Conservation (phyloP, 805 yeast genomes). For the Teunomyces stri region DNA sequence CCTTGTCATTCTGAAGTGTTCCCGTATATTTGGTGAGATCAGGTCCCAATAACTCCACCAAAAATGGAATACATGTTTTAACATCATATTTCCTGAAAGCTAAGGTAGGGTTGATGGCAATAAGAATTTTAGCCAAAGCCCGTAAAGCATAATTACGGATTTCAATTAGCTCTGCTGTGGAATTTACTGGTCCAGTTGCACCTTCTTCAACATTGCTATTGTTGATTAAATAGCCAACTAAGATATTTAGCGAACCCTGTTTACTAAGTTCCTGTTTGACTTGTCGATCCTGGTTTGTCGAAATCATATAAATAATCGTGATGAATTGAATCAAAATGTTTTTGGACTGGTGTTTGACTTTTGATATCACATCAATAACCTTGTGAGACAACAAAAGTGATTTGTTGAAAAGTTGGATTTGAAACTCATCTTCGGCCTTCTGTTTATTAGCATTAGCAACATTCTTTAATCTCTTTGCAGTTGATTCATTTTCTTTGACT, state of each 20-base stretch:
- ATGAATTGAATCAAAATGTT: conserved; percentile 24
- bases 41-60: conserved; percentile 46
- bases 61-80: conserved; percentile 46
- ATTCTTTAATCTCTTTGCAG: background rate
- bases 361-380: conserved; percentile 16
- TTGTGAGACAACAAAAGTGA: conserved; percentile 24
- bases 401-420: conserved; percentile 31
- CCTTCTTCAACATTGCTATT: conserved; percentile 19
- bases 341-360: conserved; percentile 15
- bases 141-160: conserved; percentile 34
- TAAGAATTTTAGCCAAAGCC: conserved; percentile 44
- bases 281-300: conserved; percentile 22
- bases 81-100: conserved; percentile 41
- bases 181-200: conserved; percentile 18
- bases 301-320: conserved; percentile 32
- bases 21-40: conserved; percentile 21
- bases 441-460: conserved; percentile 15
- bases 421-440: conserved; percentile 19
- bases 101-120: conserved; percentile 41
- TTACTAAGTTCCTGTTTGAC: conserved; percentile 38
- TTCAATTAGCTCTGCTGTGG: conserved; percentile 16
- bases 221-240: conserved; percentile 38
- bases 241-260: conserved; percentile 44
- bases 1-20: conserved; percentile 2
- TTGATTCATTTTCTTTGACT: conserved; percentile 19